phyloP scores from a whole-genome alignment of 148 eudicot species.

The Mesembryanthemum crystallinum region DNA sequence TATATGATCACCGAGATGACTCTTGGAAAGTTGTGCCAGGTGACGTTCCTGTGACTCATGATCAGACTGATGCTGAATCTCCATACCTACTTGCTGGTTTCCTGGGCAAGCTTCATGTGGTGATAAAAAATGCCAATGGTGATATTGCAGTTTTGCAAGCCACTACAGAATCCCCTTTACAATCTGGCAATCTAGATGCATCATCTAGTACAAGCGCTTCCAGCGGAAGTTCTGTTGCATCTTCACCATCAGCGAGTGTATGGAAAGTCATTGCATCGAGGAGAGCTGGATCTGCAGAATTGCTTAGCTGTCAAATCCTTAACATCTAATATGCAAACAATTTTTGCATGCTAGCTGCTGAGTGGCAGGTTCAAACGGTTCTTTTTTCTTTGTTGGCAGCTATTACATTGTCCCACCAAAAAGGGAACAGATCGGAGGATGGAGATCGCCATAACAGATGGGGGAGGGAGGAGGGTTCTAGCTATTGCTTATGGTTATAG shows the following conservation, averaged over 20 bases:
- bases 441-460: neutral
- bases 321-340: slow-evolving; percentile 36
- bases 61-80: slow-evolving; percentile 48
- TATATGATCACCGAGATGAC: slow-evolving; percentile 68
- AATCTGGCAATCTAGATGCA: slow-evolving; percentile 19
- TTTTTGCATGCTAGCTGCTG: neutral
- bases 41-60: slow-evolving; percentile 33
- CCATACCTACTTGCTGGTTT: slow-evolving; percentile 84
- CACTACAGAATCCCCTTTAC: slow-evolving; percentile 21
- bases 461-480: neutral
- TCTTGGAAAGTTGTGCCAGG: slow-evolving; percentile 57
- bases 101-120: slow-evolving; percentile 74
- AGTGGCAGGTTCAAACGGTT: neutral
- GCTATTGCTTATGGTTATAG: neutral
- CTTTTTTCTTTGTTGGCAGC: neutral
- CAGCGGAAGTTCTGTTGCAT: slow-evolving; percentile 28
- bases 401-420: neutral
- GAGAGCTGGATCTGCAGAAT: slow-evolving; percentile 58
- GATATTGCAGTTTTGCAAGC: slow-evolving; percentile 70
- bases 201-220: slow-evolving; percentile 22
- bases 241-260: slow-evolving; percentile 26
- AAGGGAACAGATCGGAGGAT: neutral
- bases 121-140: slow-evolving; percentile 65
- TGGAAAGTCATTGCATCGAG: slow-evolving; percentile 71
- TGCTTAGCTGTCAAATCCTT: slow-evolving; percentile 76